Evolutionary conservation across 1,139 yeast genomes (phyloP), one percentile per base, ranked within the genome.

Genomic region (Arxiozyma heterogenica): DNA sequence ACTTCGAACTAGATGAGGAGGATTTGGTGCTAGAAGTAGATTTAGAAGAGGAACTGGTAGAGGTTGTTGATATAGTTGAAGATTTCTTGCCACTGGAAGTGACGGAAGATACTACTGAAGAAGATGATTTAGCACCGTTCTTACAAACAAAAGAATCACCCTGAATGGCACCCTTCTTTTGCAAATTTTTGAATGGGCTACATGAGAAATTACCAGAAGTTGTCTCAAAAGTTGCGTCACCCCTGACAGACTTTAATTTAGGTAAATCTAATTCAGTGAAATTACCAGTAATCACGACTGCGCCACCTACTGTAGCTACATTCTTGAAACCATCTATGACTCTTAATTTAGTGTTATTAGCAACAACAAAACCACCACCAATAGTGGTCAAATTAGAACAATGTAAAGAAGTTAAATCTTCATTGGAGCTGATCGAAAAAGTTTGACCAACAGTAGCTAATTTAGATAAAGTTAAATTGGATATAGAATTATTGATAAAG

Each of bases 101-200:
- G 52, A 69, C 63, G 50, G 78, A 67, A 53, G 78, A 69, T 59
- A 71, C 58, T 52, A 71, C 65, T 66, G 71, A 76, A 52, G 86
- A 80, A 59, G 83, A 76, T 53, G 85, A 78, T 55, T 78, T 71
- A 55, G 79, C 76, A 68, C 81, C 83, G 73, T 84, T 90, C 74
- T 82, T 80, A 80, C 97, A 91, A 66, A 78, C 81, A 78, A 82
- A 90, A 66, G 82, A 78, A 79, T 88, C 90, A 81, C 97, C 98
- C 75, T 82, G 88, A 71, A 91, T 82, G 70, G 80, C 86, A 74
- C 95, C 93, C 65, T 80, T 78, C 67, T 75, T 73, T 76, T 83
- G 80, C 71, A 84, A 78, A 57, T 72, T 70, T 73, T 84, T 80
- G 79, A 90, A 88, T 56, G 80, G 77, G 60, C 77, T 71, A 82